Evolutionary conservation across 2,329 filamentous ascomycete genomes (phyloP), one percentile per base, ranked within the genome.

Genomic region (Alternaria postmessia): DNA sequence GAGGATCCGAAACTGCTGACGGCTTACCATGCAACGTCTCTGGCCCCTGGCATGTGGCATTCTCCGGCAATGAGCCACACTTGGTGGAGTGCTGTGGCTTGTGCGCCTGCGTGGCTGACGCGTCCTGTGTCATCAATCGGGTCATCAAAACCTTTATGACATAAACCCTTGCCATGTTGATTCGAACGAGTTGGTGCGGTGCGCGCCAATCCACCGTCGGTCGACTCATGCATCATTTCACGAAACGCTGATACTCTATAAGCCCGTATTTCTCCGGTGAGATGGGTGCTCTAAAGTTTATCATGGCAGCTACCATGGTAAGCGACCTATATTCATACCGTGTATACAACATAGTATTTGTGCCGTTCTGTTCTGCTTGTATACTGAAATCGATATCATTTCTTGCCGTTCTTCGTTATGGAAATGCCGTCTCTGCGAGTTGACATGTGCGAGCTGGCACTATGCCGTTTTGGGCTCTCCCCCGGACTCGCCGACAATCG

Each of bases 1-100:
- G 20, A 39, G 28, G 18, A 43, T 34, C 52, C 58, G 58, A 61
- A 61, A 61, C 58, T 36, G 54, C 58, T 57, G 49, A 57, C 54
- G 43, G 58, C 58, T 52, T 56, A 57, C 41, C 38, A 30, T 46
- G 53, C 58, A 56, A 46, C 51, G 26, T 41, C 32, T 44, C 39
- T 47, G 30, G 55, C 55, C 55, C 55, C 55, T 53, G 42, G 58
- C 54, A 26, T 26, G 20, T 49, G 30, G 30, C 34, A 49, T 49
- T 11, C 36, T 34, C 47, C 47, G 44, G 42, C 39, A 44, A 7
- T 51, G 46, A 60, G 58, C 58, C 58, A 61, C 58, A 61, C 42
- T 49, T 26, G 46, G 52, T 47, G 52, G 42, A 47, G 39, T 14
- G 49, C 52, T 60, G 52, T 60, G 57, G 42, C 51, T 42, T 30